Evolutionary conservation across 176 grass and related monocot species (phyloP).

Genomic region (Phyllostachys edulis): DNA sequence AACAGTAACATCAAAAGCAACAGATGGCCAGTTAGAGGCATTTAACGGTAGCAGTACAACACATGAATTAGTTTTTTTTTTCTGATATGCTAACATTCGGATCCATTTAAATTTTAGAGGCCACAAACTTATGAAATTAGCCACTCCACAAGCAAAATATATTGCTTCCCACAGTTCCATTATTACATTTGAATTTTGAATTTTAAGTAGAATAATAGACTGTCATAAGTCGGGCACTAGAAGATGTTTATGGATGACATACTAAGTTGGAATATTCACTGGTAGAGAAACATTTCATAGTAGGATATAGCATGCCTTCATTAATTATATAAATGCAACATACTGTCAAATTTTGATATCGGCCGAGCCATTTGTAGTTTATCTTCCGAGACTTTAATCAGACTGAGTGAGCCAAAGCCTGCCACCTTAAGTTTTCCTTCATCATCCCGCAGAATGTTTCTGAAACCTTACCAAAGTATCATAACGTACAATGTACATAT

Average conservation of each 20-base stretch:
- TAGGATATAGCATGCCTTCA: conserved; percentile 18
- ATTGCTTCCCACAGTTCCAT: neutral
- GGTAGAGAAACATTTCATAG: neutral
- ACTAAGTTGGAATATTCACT: neutral
- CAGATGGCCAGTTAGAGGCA: neutral
- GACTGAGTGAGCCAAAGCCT: conserved; percentile 73
- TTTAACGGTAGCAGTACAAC: neutral
- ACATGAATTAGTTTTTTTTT: neutral
- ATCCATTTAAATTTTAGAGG: neutral
- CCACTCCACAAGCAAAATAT: neutral
- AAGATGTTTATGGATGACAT: neutral
- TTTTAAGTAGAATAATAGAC: neutral
- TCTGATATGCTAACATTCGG: neutral
- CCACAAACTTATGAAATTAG: neutral
- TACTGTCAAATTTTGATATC: conserved; percentile 57
- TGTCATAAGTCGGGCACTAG: neutral
- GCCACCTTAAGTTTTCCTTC: conserved; percentile 87
- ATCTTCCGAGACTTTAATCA: conserved; percentile 60
- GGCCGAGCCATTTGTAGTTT: conserved; percentile 61
- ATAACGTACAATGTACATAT: conserved; percentile 61
- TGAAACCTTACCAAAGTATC: conserved; percentile 87
- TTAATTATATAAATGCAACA: conserved; percentile 32
- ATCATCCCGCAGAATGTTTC: conserved; percentile 89
- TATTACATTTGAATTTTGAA: neutral
- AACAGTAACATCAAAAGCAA: conserved; percentile 5